Evolutionary conservation across 352 stramenopile species (phyloP).

Genomic region (Globisporangium radiosum): DNA sequence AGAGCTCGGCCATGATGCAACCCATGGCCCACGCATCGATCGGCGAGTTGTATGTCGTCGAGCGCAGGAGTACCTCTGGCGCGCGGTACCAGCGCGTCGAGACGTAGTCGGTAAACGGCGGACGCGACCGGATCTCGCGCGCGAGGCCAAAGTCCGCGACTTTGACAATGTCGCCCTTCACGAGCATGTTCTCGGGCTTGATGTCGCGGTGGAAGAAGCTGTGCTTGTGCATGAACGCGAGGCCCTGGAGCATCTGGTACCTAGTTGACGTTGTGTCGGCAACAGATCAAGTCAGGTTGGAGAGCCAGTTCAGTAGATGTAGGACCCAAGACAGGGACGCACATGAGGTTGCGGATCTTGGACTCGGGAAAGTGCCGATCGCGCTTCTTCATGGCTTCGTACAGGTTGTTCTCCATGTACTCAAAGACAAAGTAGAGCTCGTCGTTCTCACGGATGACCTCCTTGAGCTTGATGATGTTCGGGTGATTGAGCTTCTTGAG

Average conservation of each 20-base stretch:
- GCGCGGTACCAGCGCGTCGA: slow-evolving; percentile 98
- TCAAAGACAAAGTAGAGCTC: slow-evolving; percentile 99
- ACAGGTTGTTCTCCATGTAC: slow-evolving; percentile 98
- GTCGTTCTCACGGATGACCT: slow-evolving; percentile 97
- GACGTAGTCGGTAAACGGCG: slow-evolving; percentile 97
- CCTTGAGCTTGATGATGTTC: slow-evolving; percentile 98
- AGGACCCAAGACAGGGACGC: slow-evolving; percentile 1
- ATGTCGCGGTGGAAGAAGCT: slow-evolving; percentile 99
- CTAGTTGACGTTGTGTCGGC: slow-evolving; percentile 6
- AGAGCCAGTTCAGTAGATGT: not conserved
- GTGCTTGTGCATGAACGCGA: slow-evolving; percentile 98
- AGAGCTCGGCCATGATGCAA: slow-evolving; percentile 98
- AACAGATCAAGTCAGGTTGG: not conserved
- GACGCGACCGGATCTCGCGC: slow-evolving; percentile 86
- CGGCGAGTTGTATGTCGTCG: slow-evolving; percentile 93
- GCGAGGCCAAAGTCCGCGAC: slow-evolving; percentile 99
- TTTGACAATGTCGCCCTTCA: slow-evolving; percentile 94
- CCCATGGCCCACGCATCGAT: slow-evolving; percentile 98
- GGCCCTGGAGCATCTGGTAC: slow-evolving; percentile 95
- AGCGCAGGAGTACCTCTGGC: slow-evolving; percentile 95
- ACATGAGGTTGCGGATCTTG: slow-evolving; percentile 96
- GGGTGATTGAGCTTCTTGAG: slow-evolving; percentile 95
- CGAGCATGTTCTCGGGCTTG: slow-evolving; percentile 97
- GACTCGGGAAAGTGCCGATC: slow-evolving; percentile 88
- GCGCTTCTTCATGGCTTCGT: slow-evolving; percentile 95